phyloP scores from a whole-genome alignment of 768 basidiomycete genomes.

The Xerocomellus dryophilus region DNA sequence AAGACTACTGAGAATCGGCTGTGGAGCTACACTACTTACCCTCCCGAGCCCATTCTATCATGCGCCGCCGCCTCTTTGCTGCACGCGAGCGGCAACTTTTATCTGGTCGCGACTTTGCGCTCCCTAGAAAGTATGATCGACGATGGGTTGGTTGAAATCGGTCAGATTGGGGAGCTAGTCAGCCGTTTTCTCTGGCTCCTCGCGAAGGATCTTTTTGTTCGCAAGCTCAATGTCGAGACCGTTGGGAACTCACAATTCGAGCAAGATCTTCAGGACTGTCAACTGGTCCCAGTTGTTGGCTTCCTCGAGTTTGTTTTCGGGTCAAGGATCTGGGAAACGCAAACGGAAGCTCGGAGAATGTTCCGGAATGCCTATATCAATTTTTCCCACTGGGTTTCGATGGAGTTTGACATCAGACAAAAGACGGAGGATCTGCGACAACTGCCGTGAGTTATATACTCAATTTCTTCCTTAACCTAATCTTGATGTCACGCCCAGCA shows the following conservation, averaged over 20 bases:
- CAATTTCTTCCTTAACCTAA: neutral
- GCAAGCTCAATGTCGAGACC: neutral
- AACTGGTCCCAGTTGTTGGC: neutral
- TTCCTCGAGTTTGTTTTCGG: neutral
- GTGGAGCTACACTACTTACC: constrained; percentile 4
- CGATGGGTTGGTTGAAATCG: constrained; percentile 1
- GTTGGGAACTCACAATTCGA: too few relatives aligned
- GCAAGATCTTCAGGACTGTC: neutral
- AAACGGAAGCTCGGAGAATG: too few relatives aligned
- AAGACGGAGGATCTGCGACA: neutral
- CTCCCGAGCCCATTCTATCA: constrained; percentile 7
- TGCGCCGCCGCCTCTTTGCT: neutral
- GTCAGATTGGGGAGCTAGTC: constrained; percentile 3
- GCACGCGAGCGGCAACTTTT: neutral
- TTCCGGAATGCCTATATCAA: neutral
- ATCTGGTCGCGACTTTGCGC: neutral
- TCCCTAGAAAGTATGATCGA: neutral
- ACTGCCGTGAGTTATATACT: neutral
- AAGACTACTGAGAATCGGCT: neutral
- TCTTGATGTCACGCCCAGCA: neutral
- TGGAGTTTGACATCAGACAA: neutral
- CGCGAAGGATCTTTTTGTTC: constrained; percentile 5
- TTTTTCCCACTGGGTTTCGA: neutral
- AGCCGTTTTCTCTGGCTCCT: constrained; percentile 7
- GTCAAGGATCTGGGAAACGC: neutral